Evolutionary conservation across 495 filamentous ascomycete species (phyloP), one percentile per base, ranked within the genome.

Genomic region (Friedmanniomyces endolithicus): DNA sequence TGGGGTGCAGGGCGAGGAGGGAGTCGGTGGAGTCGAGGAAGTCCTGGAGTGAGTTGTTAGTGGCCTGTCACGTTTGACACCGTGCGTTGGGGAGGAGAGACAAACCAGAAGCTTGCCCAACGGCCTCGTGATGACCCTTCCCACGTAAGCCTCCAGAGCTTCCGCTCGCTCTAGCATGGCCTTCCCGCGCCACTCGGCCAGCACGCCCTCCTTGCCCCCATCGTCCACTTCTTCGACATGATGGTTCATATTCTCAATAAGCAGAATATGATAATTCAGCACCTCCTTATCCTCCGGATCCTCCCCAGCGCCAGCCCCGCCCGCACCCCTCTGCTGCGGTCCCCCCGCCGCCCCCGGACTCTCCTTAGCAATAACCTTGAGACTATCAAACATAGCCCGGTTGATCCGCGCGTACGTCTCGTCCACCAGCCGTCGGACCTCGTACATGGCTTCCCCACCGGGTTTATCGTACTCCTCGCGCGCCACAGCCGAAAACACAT

Each of bases 171-270:
- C 90, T 48, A 79, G 75, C 24, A 76, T 72, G 1, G 90, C 90
- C 27, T 81, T 80, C 48, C 81, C 78, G 62, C 77, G 79, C 87
- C 89, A 95, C 56, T 86, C 82, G 56, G 83, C 80, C 7, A 97
- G 74, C 14, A 94, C 80, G 1, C 83, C 50, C 46, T 50, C 23
- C 46, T 37, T 75, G 52, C 90, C 80, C 17, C 72, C 72, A n/a
- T 83, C 73, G 58, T 92, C 85, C 11, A 94, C 82, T 65, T 96
- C 90, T 62, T 96, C 89, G 11, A 90, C 72, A 68, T 90, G 95
- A 66, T 95, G 89, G 66, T 95, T 92, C 90, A 96, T 95, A 66
- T 97, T 97, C 67, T 97, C 90, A 56, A 97, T 96, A 31, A 97
- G 78, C 47, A 95, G 78, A 62, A 97, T 95, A 66, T 96, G 89